These are phyloP conservation scores for Penicillium glabrum DNA, from an alignment of 2,329 filamentous ascomycete species.

Conservation along the genomic window DNA sequence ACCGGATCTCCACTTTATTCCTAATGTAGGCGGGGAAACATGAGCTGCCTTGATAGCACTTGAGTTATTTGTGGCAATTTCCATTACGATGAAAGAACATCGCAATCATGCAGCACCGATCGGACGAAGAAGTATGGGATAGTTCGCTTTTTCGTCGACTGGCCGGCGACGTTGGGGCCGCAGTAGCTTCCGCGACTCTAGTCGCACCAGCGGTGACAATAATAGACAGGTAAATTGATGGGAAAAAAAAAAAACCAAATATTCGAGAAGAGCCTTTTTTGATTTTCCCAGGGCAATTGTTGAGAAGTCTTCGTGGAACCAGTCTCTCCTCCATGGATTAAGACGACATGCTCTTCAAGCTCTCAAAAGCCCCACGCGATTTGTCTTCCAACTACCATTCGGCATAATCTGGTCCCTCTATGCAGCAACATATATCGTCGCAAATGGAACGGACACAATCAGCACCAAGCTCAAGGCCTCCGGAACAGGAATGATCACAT, in stretches of 20 bases:
- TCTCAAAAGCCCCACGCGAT: conserved; percentile 23
- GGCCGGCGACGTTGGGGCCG: conserved; percentile 26
- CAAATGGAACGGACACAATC: conserved; percentile 77
- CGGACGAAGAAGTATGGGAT: conserved; percentile 6
- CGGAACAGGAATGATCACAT: conserved; percentile 59
- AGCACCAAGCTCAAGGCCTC: conserved; percentile 57
- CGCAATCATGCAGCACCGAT: conserved; percentile 11
- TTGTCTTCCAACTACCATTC: conserved; percentile 38
- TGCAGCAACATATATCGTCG: conserved; percentile 79
- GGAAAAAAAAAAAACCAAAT: background rate
- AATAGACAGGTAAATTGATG: conserved; percentile 25
- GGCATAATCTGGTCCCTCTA: conserved; percentile 59
- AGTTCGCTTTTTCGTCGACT: conserved; percentile 11
- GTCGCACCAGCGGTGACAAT: conserved; percentile 28
- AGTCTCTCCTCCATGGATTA: conserved; percentile 22
- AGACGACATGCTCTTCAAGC: conserved; percentile 19
- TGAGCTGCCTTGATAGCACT: background rate
- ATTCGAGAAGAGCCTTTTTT: background rate
- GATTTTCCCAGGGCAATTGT: conserved; percentile 20
- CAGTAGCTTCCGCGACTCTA: conserved; percentile 24
- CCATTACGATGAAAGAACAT: background rate
- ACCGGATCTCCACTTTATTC: background rate
- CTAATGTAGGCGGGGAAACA: background rate
- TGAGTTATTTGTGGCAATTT: background rate
- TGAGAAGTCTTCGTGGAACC: conserved; percentile 24